phyloP scores from a whole-genome alignment of 305 asterid species.

The Fraxinus ornus region DNA sequence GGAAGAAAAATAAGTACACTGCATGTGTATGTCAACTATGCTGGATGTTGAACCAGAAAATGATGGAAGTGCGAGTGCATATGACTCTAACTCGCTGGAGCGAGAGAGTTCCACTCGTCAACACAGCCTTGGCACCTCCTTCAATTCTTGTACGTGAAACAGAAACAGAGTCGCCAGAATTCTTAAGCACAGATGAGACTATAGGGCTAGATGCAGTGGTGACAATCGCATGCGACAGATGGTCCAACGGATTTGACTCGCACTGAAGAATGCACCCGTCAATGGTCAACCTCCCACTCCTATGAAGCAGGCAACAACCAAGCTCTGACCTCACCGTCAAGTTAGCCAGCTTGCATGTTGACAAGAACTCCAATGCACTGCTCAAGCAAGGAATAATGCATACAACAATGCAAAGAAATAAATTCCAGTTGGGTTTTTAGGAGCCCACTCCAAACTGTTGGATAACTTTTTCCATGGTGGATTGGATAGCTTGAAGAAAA shows the following conservation, averaged over 20 bases:
- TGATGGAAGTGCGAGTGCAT: conserved; percentile 71
- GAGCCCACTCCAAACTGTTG: not conserved
- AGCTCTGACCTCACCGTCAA: conserved; percentile 92
- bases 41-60: conserved; percentile 81
- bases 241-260: conserved; percentile 81
- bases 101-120: conserved; percentile 78
- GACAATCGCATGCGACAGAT: conserved; percentile 90
- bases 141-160: conserved; percentile 76
- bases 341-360: conserved; percentile 84
- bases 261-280: conserved; percentile 93
- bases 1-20: not conserved
- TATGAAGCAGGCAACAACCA: conserved; percentile 91
- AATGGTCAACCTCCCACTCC: conserved; percentile 82
- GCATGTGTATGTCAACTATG: conserved; percentile 20
- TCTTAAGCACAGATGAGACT: conserved; percentile 39
- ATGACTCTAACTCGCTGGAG: conserved; percentile 81
- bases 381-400: conserved; percentile 24
- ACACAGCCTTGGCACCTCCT: conserved; percentile 96
- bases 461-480: not conserved
- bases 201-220: conserved; percentile 59
- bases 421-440: not conserved
- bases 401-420: conserved; percentile 4
- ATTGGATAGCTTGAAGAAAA: conserved; percentile 1
- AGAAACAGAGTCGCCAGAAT: conserved; percentile 50
- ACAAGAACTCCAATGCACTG: conserved; percentile 86